These are phyloP conservation scores for Russula sp. DNA, from an alignment of 768 basidiomycete genomes.

Conservation along the genomic window DNA sequence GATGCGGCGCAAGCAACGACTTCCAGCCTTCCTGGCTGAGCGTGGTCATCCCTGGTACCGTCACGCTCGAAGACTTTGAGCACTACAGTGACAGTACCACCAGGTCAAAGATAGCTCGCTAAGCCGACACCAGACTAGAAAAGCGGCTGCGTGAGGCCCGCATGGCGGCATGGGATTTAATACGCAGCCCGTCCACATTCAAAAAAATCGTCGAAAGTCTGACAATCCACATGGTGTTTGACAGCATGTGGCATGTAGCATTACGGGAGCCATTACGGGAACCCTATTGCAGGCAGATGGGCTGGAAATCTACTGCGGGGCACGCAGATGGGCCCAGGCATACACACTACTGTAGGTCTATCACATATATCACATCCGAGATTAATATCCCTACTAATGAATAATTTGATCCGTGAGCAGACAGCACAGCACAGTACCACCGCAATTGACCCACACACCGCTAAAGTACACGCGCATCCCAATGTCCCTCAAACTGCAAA, in stretches of 20 bases:
- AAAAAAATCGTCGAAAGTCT: not conserved
- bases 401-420: too few relatives aligned
- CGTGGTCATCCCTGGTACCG: too few relatives aligned
- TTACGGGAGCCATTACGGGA: not conserved
- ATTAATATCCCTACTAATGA: not conserved
- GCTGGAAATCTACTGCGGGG: not conserved
- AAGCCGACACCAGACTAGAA: not conserved
- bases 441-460: not conserved
- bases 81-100: too few relatives aligned
- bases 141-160: not conserved
- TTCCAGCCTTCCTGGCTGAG: too few relatives aligned
- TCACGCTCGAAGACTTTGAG: too few relatives aligned
- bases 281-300: not conserved
- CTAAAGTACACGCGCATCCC: not conserved
- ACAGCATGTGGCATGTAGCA: too few relatives aligned
- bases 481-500: not conserved
- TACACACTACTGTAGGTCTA: too few relatives aligned
- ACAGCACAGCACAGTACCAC: not conserved
- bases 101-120: not conserved
- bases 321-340: too few relatives aligned
- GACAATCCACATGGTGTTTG: too few relatives aligned
- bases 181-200: not conserved
- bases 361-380: not conserved
- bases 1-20: too few relatives aligned
- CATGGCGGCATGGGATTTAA: not conserved